Conservation (phyloP, 2,329 filamentous ascomycete species). For the Diaporthe ilicicola region DNA sequence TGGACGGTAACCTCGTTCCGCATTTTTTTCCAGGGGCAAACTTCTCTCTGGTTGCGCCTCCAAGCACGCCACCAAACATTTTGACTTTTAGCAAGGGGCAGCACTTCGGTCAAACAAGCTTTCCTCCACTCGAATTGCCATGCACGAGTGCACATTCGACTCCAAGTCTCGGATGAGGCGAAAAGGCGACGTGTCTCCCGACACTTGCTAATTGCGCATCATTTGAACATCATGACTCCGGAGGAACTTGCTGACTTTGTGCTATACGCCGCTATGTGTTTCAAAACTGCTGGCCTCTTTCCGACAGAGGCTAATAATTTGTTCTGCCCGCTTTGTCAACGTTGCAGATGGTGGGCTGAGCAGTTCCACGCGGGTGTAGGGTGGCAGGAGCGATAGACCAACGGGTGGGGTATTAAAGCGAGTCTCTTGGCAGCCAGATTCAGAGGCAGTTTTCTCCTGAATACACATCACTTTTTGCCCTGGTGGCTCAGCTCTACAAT, state of each 20-base stretch:
- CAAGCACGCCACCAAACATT: conserved; percentile 25
- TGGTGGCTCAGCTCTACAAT: too few species aligned
- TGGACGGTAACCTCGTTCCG: conserved; percentile 2
- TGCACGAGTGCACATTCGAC: neutral
- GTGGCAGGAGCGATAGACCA: too few species aligned
- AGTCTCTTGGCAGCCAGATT: too few species aligned
- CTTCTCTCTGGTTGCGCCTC: conserved; percentile 23
- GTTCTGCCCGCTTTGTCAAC: conserved; percentile 26
- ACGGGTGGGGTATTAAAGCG: too few species aligned
- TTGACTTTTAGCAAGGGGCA: conserved; percentile 23
- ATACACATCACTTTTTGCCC: too few species aligned
- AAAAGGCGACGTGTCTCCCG: conserved; percentile 26
- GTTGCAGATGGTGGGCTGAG: conserved; percentile 6
- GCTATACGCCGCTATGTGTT: conserved; percentile 7
- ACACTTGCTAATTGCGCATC: neutral
- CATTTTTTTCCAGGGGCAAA: conserved; percentile 25
- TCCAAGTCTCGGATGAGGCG: conserved; percentile 14
- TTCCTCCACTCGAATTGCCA: conserved; percentile 15
- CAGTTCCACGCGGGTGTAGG: neutral
- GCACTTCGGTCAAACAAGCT: conserved; percentile 18
- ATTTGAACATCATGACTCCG: conserved; percentile 11
- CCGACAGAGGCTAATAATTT: neutral
- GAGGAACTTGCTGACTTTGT: conserved; percentile 1
- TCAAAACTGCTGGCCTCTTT: conserved; percentile 6
- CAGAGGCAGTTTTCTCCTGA: too few species aligned